phyloP scores from a whole-genome alignment of 1,139 yeast species.

The Magnusiomyces paraingens region DNA sequence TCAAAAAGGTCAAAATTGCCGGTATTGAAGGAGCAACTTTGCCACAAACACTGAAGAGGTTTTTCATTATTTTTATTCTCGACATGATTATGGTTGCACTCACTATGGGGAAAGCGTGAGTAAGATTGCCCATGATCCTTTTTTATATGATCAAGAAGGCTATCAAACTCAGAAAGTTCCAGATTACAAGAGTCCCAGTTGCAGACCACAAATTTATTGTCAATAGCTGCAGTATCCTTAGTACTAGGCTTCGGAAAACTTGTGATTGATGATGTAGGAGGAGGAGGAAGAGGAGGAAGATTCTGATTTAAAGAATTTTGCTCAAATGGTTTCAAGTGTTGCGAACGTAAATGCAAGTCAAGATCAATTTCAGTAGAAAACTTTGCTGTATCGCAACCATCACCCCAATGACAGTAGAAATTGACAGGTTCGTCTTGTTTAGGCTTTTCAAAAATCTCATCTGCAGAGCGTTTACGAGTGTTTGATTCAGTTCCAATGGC shows the following conservation, averaged over 20 bases:
- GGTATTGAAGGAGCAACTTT: slow-evolving; percentile 27
- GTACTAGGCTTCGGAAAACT: slow-evolving; percentile 5
- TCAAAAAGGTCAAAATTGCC: slow-evolving; percentile 21
- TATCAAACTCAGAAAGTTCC: slow-evolving; percentile 28
- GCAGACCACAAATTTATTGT: slow-evolving; percentile 21
- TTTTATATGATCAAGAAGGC: slow-evolving; percentile 33
- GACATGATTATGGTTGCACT: slow-evolving; percentile 7
- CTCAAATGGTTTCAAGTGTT: slow-evolving; percentile 9
- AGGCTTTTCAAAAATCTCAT: too few relatives aligned
- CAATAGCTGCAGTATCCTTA: not conserved
- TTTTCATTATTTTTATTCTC: slow-evolving; percentile 15
- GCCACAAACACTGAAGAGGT: slow-evolving; percentile 28
- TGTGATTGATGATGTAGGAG: not conserved
- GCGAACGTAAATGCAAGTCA: slow-evolving; percentile 28
- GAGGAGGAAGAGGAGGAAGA: not conserved
- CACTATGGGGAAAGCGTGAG: slow-evolving; percentile 17
- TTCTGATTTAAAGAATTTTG: not conserved
- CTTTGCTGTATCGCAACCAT: slow-evolving; percentile 28
- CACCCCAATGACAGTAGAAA: slow-evolving; percentile 35
- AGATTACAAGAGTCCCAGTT: slow-evolving; percentile 38
- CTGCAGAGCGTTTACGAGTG: too few relatives aligned
- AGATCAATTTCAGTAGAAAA: slow-evolving; percentile 28
- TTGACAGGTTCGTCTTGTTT: slow-evolving; percentile 3
- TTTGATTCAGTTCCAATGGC: too few relatives aligned
- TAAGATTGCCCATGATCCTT: slow-evolving; percentile 29